phyloP scores from a whole-genome alignment of 2,329 filamentous ascomycete genomes.

The Xylaria multiplex region DNA sequence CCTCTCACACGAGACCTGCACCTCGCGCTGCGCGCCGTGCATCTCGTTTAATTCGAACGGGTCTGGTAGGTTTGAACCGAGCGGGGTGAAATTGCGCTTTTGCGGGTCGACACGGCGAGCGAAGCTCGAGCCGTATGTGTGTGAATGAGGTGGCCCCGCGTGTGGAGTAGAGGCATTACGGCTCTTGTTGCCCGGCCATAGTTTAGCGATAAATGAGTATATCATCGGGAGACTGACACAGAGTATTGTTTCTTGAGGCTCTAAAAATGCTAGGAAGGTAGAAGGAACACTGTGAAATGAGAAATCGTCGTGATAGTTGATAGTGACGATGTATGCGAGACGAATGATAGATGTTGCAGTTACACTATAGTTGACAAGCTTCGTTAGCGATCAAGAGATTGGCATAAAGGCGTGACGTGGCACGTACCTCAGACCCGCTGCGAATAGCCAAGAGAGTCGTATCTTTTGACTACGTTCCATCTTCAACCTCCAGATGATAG shows the following conservation, averaged over 20 bases:
- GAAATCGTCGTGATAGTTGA: slow-evolving; percentile 39
- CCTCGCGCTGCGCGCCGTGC: slow-evolving; percentile 19
- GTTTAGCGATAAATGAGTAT: slow-evolving; percentile 32
- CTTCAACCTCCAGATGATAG: slow-evolving; percentile 38
- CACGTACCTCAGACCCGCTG: slow-evolving; percentile 36
- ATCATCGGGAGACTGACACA: slow-evolving; percentile 42
- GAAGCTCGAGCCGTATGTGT: slow-evolving; percentile 31
- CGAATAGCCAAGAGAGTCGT: slow-evolving; percentile 37
- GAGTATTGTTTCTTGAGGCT: slow-evolving; percentile 36
- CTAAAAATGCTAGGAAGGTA: slow-evolving; percentile 37
- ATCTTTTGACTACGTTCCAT: slow-evolving; percentile 37
- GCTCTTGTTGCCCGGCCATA: slow-evolving; percentile 18
- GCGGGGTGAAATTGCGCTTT: slow-evolving; percentile 32
- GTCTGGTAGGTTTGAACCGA: slow-evolving; percentile 29
- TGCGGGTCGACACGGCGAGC: slow-evolving; percentile 27
- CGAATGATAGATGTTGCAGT: slow-evolving; percentile 38
- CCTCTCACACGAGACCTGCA: slow-evolving; percentile 34
- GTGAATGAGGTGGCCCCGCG: slow-evolving; percentile 11
- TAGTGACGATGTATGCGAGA: slow-evolving; percentile 35
- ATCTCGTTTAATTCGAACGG: slow-evolving; percentile 37
- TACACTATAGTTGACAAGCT: slow-evolving; percentile 24
- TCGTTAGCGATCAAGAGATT: slow-evolving; percentile 10
- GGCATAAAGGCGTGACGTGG: background rate
- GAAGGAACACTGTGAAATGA: slow-evolving; percentile 37
- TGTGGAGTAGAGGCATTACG: slow-evolving; percentile 7